A percentile compares a stretch with the other conserved stretches of the same genome.
Conservation (phyloP, 2,329 filamentous ascomycete species). For the Talaromyces sp. region DNA sequence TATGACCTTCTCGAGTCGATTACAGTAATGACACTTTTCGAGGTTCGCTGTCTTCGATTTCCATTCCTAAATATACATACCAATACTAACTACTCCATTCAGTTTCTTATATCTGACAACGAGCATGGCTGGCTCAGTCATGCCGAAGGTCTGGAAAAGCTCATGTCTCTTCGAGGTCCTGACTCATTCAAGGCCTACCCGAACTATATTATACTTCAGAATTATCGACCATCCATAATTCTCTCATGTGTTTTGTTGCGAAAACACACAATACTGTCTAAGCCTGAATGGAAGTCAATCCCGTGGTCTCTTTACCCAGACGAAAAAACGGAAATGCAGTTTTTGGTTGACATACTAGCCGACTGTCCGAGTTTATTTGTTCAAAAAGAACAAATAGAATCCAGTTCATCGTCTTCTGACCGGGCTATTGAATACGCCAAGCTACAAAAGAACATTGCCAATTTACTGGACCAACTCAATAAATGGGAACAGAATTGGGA, state of each 20-base stretch:
- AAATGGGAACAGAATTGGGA: constrained; percentile 8
- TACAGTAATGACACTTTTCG: constrained; percentile 1
- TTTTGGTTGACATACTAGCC: constrained; percentile 2
- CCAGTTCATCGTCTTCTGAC: neutral
- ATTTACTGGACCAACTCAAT: neutral
- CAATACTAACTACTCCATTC: neutral
- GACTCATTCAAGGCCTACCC: constrained; percentile 1
- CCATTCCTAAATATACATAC: neutral
- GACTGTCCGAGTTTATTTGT: constrained; percentile 5
- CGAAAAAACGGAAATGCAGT: constrained; percentile 1
- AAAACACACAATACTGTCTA: neutral
- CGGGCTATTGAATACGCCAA: neutral
- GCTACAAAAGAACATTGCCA: neutral
- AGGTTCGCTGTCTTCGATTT: neutral
- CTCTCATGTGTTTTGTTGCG: neutral
- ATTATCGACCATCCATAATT: constrained; percentile 3
- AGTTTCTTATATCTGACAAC: constrained; percentile 8
- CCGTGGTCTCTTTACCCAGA: constrained; percentile 2
- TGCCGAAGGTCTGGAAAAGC: constrained; percentile 1
- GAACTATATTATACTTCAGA: neutral
- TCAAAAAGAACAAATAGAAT: constrained; percentile 1
- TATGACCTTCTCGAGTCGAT: constrained; percentile 3
- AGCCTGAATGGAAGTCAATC: constrained; percentile 1
- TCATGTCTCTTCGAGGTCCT: constrained; percentile 1
- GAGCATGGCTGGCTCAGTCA: constrained; percentile 10